phyloP scores from a whole-genome alignment of 2,329 filamentous ascomycete species.

The Colletotrichum sp. region DNA sequence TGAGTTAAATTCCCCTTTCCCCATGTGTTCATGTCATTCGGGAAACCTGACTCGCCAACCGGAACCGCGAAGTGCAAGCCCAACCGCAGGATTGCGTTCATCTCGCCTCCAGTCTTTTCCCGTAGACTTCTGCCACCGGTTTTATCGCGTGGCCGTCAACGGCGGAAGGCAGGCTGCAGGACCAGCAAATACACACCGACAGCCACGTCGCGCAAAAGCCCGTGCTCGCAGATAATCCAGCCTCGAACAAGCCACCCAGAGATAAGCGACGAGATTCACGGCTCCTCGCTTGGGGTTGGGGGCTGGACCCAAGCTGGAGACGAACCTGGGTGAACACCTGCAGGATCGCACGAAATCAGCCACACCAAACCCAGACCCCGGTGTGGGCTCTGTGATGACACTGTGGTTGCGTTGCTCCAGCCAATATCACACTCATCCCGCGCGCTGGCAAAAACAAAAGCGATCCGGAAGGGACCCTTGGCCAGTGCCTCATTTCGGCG shows the following conservation, averaged over 20 bases:
- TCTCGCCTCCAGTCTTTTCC: background rate
- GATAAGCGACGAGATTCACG: constrained; percentile 8
- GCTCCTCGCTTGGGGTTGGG: background rate
- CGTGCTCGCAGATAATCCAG: background rate
- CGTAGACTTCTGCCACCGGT: background rate
- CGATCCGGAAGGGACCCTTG: background rate
- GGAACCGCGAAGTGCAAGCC: background rate
- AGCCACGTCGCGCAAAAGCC: background rate
- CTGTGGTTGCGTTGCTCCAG: background rate
- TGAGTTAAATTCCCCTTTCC: background rate
- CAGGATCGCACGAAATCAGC: background rate
- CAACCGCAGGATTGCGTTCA: background rate
- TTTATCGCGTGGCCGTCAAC: background rate
- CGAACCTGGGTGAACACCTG: background rate
- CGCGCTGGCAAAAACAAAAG: background rate
- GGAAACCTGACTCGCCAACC: background rate
- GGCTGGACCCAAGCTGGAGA: background rate
- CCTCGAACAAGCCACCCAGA: background rate
- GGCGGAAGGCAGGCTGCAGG: background rate
- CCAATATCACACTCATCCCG: constrained; percentile 5
- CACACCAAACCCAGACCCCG: background rate
- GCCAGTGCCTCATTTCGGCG: background rate
- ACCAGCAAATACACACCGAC: background rate
- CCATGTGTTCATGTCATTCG: background rate
- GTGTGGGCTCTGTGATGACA: background rate